Conservation (phyloP, 2,329 filamentous ascomycete species). For the Penicillium brasilianum region DNA sequence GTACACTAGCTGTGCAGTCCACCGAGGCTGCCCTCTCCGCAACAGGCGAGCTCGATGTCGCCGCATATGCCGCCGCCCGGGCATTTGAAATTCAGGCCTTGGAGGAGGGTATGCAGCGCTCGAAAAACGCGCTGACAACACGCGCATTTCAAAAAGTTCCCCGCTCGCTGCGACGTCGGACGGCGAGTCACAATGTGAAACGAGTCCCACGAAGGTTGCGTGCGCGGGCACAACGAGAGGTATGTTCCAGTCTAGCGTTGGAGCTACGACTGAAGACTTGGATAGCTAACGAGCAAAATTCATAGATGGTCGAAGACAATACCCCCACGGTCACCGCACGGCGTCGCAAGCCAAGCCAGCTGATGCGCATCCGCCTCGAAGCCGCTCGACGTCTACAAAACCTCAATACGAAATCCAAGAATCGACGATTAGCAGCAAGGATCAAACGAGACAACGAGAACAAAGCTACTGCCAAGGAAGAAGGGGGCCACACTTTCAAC, state of each 20-base stretch:
- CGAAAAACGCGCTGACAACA: constrained; percentile 66
- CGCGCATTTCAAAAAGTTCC: constrained; percentile 93
- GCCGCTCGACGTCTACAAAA: constrained; percentile 73
- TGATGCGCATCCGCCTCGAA: constrained; percentile 66
- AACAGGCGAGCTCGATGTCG: constrained; percentile 81
- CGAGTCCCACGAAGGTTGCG: constrained; percentile 80
- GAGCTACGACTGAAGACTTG: background rate
- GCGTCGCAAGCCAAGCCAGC: constrained; percentile 51
- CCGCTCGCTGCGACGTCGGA: constrained; percentile 79
- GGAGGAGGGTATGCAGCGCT: constrained; percentile 78
- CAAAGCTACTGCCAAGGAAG: constrained; percentile 28
- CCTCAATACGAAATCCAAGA: constrained; percentile 56
- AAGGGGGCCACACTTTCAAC: constrained; percentile 38
- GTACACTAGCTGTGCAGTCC: constrained; percentile 51
- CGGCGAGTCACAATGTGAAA: constrained; percentile 94
- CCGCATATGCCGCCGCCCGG: constrained; percentile 80
- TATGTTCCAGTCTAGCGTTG: constrained; percentile 30
- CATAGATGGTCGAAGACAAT: constrained; percentile 84
- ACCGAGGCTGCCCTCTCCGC: constrained; percentile 56
- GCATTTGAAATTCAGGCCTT: constrained; percentile 89
- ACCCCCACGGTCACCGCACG: constrained; percentile 75
- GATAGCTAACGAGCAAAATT: background rate
- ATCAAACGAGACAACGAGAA: constrained; percentile 42
- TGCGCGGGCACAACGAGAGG: constrained; percentile 68
- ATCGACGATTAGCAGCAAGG: constrained; percentile 52